phyloP scores from a whole-genome alignment of 768 basidiomycete species.

The Lactifluus hygrophoroides region DNA sequence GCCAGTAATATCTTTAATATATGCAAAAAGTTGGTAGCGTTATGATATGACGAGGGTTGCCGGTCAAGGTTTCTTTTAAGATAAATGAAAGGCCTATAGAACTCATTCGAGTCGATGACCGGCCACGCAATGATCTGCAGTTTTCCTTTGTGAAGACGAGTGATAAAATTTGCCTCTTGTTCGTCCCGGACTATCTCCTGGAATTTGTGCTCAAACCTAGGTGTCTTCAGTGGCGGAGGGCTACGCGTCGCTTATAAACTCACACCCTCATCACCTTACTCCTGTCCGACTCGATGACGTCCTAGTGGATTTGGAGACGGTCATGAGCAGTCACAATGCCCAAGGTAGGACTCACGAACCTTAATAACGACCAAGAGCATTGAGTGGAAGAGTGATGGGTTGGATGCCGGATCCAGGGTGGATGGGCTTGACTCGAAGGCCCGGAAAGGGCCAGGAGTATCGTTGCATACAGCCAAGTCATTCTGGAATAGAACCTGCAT shows the following conservation, averaged over 20 bases:
- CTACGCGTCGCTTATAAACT: conserved; percentile 13
- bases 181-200: conserved; percentile 53
- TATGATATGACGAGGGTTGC: conserved; percentile 40
- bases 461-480: conserved; percentile 54
- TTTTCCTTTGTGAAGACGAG: conserved; percentile 47
- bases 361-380: conserved; percentile 57
- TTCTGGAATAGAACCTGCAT: conserved; percentile 53
- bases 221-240: background rate
- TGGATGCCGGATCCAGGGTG: conserved; percentile 48
- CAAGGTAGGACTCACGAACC: conserved; percentile 24
- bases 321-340: background rate
- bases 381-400: conserved; percentile 52
- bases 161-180: conserved; percentile 54
- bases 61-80: conserved; percentile 30
- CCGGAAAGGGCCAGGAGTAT: conserved; percentile 52
- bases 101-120: conserved; percentile 51
- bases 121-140: conserved; percentile 58
- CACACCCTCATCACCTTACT: conserved; percentile 51
- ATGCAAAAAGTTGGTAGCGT: conserved; percentile 47
- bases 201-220: conserved; percentile 34
- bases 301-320: conserved; percentile 28
- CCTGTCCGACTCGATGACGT: conserved; percentile 56
- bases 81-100: conserved; percentile 42
- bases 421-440: conserved; percentile 52
- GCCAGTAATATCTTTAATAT: conserved; percentile 58